A percentile compares a stretch with the other conserved stretches of the same genome.
phyloP scores from a whole-genome alignment of 2,329 filamentous ascomycete genomes.

The Coniella vitis region DNA sequence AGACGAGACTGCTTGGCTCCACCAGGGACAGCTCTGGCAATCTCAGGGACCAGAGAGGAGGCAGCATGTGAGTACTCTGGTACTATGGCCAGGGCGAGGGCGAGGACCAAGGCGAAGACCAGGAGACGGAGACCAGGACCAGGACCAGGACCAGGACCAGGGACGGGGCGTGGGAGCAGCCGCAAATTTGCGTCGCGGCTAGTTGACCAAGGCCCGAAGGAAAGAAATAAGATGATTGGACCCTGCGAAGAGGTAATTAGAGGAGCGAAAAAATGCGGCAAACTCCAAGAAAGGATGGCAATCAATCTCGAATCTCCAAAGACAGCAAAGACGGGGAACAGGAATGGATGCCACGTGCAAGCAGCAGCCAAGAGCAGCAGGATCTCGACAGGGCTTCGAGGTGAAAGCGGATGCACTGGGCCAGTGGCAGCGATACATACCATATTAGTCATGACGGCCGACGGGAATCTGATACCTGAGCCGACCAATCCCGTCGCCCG shows the following conservation, averaged over 20 bases:
- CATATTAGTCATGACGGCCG: neutral
- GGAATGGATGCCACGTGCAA: too few relatives aligned
- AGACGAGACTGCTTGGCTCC: neutral
- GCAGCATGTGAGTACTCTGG: too few relatives aligned
- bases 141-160: neutral
- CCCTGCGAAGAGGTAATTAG: too few relatives aligned
- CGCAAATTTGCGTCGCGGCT: neutral
- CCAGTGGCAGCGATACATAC: too few relatives aligned
- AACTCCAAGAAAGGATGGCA: too few relatives aligned
- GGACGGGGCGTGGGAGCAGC: neutral
- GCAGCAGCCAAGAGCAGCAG: too few relatives aligned
- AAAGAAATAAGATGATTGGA: too few relatives aligned
- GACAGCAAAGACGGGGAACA: too few relatives aligned
- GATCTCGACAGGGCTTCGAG: too few relatives aligned
- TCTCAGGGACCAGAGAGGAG: constrained; percentile 8
- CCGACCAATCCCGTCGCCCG: neutral
- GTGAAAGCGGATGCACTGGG: too few relatives aligned
- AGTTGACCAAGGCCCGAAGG: neutral
- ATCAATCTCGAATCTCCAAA: too few relatives aligned
- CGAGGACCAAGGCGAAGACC: neutral
- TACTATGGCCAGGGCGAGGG: constrained; percentile 8
- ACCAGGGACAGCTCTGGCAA: constrained; percentile 10
- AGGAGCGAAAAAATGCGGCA: too few relatives aligned
- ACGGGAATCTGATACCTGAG: neutral
- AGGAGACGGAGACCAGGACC: neutral